Evolutionary conservation across 345 rosid genomes (phyloP).

Genomic region (Corchorus capsularis): DNA sequence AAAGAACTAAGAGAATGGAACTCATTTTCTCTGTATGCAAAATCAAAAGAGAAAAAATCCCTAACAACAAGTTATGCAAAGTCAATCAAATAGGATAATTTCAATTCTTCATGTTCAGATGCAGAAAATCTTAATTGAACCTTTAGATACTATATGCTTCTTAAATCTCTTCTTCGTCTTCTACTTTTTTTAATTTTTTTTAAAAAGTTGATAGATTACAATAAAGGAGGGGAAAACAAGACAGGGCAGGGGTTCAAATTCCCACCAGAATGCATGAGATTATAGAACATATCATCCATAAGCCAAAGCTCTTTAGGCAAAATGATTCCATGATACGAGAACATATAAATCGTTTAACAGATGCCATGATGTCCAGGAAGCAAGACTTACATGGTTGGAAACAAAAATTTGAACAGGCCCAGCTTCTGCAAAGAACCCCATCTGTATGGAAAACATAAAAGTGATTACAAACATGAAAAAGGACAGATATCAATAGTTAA

Average conservation of each 20-base stretch:
- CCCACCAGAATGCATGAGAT: no score
- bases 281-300: not conserved
- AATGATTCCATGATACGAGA: not conserved
- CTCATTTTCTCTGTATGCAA: not conserved
- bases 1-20: not conserved
- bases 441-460: conserved; percentile 39
- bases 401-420: conserved; percentile 98
- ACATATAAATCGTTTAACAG: not conserved
- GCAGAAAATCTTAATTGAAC: not conserved
- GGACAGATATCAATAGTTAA: not conserved
- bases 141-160: not conserved
- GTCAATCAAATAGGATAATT: not conserved
- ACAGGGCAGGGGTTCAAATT: no score
- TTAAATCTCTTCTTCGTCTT: not conserved
- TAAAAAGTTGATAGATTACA: not conserved
- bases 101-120: not conserved
- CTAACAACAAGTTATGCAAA: not conserved
- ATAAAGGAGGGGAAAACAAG: not conserved
- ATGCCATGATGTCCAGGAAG: not conserved
- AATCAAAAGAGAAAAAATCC: not conserved
- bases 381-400: conserved; percentile 79
- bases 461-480: not conserved
- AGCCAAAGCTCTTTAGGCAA: not conserved
- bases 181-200: no score
- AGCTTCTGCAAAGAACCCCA: conserved; percentile 97